Conservation (phyloP, 1,284 basidiomycete genomes). For the Cryptococcus neoformans region DNA sequence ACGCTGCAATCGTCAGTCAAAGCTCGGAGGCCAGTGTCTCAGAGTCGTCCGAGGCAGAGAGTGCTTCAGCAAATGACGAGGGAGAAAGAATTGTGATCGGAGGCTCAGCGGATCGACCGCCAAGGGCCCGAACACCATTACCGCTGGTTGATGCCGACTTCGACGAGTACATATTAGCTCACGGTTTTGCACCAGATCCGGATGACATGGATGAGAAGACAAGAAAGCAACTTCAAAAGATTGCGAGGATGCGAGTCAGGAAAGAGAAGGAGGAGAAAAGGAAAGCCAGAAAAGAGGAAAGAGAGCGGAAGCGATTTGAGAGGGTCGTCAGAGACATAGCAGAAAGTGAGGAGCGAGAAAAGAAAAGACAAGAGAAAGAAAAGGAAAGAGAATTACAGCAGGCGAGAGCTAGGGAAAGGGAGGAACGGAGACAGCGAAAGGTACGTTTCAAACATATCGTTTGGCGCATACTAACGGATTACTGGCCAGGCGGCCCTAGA, state of each 20-base stretch:
- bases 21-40: constrained; percentile 13
- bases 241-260: constrained; percentile 27
- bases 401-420: neutral
- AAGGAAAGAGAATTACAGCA: constrained; percentile 1
- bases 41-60: neutral
- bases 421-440: neutral
- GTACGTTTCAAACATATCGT: neutral
- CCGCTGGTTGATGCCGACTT: constrained; percentile 31
- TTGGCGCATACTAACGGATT: neutral
- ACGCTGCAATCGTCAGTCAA: constrained; percentile 7
- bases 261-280: constrained; percentile 26
- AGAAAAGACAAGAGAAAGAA: constrained; percentile 1
- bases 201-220: constrained; percentile 23
- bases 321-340: constrained; percentile 18
- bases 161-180: constrained; percentile 38
- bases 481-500: neutral
- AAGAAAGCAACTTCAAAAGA: constrained; percentile 23
- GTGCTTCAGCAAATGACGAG: constrained; percentile 5
- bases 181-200: constrained; percentile 25
- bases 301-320: constrained; percentile 26
- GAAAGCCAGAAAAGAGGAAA: constrained; percentile 20
- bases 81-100: constrained; percentile 40
- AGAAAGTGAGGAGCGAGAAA: constrained; percentile 2
- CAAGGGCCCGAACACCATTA: constrained; percentile 7
- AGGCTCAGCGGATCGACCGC: constrained; percentile 19